Conservation (phyloP, 2,329 filamentous ascomycete genomes). For the Epichloe hybrida region DNA sequence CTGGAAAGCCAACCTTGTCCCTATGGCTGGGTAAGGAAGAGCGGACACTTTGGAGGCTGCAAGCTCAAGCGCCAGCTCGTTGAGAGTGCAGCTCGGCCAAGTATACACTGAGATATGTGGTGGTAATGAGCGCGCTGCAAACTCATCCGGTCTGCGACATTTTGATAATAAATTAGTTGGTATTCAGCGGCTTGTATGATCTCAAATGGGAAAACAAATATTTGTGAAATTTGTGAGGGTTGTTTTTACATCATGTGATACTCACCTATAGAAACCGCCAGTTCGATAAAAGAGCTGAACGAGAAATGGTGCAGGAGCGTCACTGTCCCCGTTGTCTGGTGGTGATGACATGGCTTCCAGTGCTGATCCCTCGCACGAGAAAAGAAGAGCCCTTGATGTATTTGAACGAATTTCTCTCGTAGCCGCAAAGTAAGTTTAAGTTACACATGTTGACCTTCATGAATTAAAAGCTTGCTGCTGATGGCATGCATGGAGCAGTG, state of each 20-base stretch:
- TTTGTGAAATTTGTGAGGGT: not conserved
- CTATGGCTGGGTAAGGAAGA: slow-evolving; percentile 60
- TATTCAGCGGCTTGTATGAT: too few species aligned
- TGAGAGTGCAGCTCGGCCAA: slow-evolving; percentile 68
- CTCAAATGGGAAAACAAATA: too few species aligned
- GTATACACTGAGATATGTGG: slow-evolving; percentile 71
- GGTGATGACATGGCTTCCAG: slow-evolving; percentile 21
- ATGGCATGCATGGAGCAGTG: not conserved
- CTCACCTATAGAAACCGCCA: slow-evolving; percentile 55
- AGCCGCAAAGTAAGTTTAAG: not conserved
- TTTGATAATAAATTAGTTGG: not conserved
- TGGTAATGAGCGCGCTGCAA: slow-evolving; percentile 44
- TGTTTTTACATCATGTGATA: not conserved
- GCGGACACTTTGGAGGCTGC: slow-evolving; percentile 49
- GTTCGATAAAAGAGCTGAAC: slow-evolving; percentile 74
- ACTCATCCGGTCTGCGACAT: slow-evolving; percentile 52
- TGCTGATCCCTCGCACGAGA: not conserved
- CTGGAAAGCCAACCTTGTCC: slow-evolving; percentile 77
- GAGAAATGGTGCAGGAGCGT: slow-evolving; percentile 66
- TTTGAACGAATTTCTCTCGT: not conserved
- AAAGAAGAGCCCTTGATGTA: not conserved
- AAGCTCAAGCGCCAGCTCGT: slow-evolving; percentile 68
- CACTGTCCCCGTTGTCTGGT: slow-evolving; percentile 35
- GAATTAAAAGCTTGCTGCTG: not conserved
- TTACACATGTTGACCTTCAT: not conserved